Percentiles rank a stretch among this genome's conserved stretches.
These are phyloP conservation scores for Lichenothelia convexa DNA, from an alignment of 495 filamentous ascomycete species.

Conservation along the genomic window DNA sequence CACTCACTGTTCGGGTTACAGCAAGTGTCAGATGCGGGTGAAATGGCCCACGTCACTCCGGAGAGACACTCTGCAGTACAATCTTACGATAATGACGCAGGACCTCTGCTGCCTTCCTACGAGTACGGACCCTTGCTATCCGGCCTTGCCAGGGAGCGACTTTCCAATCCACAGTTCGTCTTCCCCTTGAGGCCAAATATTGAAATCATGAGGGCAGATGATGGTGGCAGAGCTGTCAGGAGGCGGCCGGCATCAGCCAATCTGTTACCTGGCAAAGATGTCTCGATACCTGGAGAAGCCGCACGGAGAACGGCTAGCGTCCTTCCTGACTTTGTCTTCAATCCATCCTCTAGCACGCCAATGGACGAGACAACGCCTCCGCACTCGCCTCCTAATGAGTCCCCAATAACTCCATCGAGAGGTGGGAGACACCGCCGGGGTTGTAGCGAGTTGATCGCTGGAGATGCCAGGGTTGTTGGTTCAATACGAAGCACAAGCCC, in stretches of 20 bases:
- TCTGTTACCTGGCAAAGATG: background rate
- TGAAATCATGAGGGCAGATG: background rate
- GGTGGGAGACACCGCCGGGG: slow-evolving; percentile 49
- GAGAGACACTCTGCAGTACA: no score
- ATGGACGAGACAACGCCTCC: slow-evolving; percentile 11
- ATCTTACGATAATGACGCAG: no score
- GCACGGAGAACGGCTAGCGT: slow-evolving; percentile 13
- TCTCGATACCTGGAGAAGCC: slow-evolving; percentile 8
- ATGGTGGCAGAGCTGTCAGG: background rate
- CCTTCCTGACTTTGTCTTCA: slow-evolving; percentile 24
- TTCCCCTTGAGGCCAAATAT: slow-evolving; percentile 9
- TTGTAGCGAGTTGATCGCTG: slow-evolving; percentile 64
- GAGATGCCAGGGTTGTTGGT: slow-evolving; percentile 40
- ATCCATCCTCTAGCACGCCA: slow-evolving; percentile 11
- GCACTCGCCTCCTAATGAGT: slow-evolving; percentile 12
- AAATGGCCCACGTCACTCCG: no score
- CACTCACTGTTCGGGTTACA: no score
- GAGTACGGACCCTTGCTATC: no score
- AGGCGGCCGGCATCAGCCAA: background rate
- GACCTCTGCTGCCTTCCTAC: no score
- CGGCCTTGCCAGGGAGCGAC: no score
- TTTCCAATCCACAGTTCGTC: slow-evolving; percentile 18
- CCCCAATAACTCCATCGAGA: slow-evolving; percentile 21
- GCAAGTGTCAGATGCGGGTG: no score
- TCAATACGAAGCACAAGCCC: slow-evolving; percentile 44